Evolutionary conservation across 805 yeast genomes (phyloP), one percentile per base, ranked within the genome.

Genomic region (Hanseniaspora lindneri): DNA sequence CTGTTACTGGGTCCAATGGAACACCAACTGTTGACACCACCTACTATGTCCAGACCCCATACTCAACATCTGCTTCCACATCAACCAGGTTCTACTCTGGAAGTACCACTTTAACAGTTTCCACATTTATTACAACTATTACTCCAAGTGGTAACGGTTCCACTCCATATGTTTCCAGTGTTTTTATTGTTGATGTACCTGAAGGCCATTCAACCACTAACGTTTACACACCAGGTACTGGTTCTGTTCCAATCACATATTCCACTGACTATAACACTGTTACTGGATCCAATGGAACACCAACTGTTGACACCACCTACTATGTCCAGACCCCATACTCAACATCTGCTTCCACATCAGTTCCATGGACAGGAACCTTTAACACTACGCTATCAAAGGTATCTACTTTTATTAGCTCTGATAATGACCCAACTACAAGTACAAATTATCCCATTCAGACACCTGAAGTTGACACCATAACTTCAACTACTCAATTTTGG

Each of bases 31-130:
- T 34, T 3, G 52, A 43, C 23, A 53, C 54, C 27, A 17, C 39
- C 34, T 49, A 44, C 52, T 46, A 37, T 34, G 55, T 53, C 5
- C 50, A 53, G 41, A 52, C 54, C 17, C n/a, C n/a, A n/a, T n/a
- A n/a, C n/a, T n/a, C n/a, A n/a, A n/a, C n/a, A n/a, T n/a, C n/a
- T n/a, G n/a, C 20, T 20, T 28, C 43, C 19, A 35, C 49, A 20
- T 21, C 29, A 7, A 35, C 21, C 16, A 17, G 17, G 2, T 20
- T 27, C 7, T 39, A 13, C n/a, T 19, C 30, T 29, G 36, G 39
- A 17, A 8, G 28, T 13, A 33, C 29, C 3, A 40, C 9, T 3
- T 24, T 41, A 14, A 33, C 39, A 19, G 25, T 21, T 17, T 42
- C 44, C 11, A 42, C 43, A 14, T 21, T 19, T n/a, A 19, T 19